These are phyloP conservation scores for Saitozyma podzolica DNA, from an alignment of 768 basidiomycete genomes.

Conservation along the genomic window DNA sequence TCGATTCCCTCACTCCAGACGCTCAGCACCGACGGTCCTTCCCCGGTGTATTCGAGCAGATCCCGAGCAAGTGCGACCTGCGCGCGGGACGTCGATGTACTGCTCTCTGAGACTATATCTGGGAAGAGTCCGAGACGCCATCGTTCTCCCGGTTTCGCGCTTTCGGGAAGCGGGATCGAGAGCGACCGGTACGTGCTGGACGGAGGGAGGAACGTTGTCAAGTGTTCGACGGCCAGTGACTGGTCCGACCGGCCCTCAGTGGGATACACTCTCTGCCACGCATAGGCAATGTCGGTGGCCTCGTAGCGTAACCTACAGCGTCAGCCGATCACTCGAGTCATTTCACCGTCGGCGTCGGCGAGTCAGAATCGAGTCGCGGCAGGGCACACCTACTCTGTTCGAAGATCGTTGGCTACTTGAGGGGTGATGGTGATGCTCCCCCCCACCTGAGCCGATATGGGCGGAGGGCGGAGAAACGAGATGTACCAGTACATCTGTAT, in stretches of 20 bases:
- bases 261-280: slow-evolving; percentile 58
- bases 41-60: no score
- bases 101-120: background rate
- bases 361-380: background rate
- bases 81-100: background rate
- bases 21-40: slow-evolving; percentile 12
- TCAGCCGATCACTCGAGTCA: slow-evolving; percentile 1
- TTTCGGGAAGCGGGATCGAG: slow-evolving; percentile 64
- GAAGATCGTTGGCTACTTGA: slow-evolving; percentile 84
- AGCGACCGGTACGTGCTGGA: slow-evolving; percentile 74
- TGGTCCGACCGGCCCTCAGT: background rate
- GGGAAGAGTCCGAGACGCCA: slow-evolving; percentile 66
- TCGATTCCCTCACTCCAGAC: slow-evolving; percentile 48
- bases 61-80: no score
- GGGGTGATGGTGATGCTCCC: slow-evolving; percentile 65
- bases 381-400: slow-evolving; percentile 63
- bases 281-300: slow-evolving; percentile 67
- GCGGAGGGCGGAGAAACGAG: slow-evolving; percentile 85
- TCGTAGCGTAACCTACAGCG: slow-evolving; percentile 55
- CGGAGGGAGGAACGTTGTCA: slow-evolving; percentile 69
- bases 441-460: slow-evolving; percentile 55
- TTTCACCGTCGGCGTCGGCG: no score
- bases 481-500: slow-evolving; percentile 77
- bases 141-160: slow-evolving; percentile 58
- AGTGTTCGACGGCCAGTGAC: slow-evolving; percentile 54